Evolutionary conservation across 768 basidiomycete genomes (phyloP).

Genomic region (Amanita fuliginea): DNA sequence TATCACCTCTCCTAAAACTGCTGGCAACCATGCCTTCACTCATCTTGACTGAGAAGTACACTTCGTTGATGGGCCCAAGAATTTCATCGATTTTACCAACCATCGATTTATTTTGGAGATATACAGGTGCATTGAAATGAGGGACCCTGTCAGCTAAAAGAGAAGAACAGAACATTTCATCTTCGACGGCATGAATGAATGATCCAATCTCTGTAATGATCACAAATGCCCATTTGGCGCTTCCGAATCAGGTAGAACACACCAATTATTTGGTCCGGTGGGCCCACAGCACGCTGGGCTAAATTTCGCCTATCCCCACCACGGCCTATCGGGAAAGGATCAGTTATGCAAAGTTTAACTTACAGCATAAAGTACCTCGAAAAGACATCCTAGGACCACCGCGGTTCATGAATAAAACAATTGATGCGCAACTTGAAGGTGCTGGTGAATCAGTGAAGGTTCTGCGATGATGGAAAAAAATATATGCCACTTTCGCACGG

Average conservation of each 20-base stretch:
- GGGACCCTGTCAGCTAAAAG: constrained; percentile 84
- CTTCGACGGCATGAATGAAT: constrained; percentile 93
- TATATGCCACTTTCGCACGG: too few species aligned
- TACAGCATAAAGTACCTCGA: constrained; percentile 25
- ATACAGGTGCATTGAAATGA: constrained; percentile 98
- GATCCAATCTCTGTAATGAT: constrained; percentile 70
- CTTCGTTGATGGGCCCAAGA: constrained; percentile 97
- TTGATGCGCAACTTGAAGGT: too few species aligned
- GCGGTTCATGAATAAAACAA: not conserved
- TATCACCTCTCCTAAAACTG: constrained; percentile 96
- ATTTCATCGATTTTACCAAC: constrained; percentile 99
- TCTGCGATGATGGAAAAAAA: too few species aligned
- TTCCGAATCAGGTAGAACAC: constrained; percentile 11
- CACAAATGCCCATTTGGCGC: not conserved
- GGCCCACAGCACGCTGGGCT: constrained; percentile 56
- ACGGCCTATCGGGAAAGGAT: constrained; percentile 18
- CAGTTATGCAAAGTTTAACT: not conserved
- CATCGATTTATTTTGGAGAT: constrained; percentile 89
- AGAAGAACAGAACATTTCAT: constrained; percentile 94
- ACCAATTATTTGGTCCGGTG: constrained; percentile 76
- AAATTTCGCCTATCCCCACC: constrained; percentile 21
- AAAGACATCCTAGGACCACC: constrained; percentile 4
- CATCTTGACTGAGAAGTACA: constrained; percentile 98
- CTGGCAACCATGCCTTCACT: constrained; percentile 89
- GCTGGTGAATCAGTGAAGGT: too few species aligned